Evolutionary conservation across 148 eudicot genomes (phyloP), one percentile per base, ranked within the genome.

Genomic region (Chenopodium quinoa): DNA sequence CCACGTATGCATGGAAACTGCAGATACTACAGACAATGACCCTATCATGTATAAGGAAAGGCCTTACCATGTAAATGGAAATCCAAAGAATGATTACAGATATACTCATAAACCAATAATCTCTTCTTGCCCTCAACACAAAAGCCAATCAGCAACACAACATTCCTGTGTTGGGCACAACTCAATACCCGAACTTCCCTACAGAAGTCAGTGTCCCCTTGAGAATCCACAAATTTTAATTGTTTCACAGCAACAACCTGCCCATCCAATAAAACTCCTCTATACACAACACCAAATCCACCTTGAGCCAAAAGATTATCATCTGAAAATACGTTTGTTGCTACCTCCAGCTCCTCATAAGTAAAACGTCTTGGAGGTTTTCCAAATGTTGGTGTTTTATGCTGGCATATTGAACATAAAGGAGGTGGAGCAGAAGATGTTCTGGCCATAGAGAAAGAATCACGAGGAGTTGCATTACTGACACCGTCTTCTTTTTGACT

Each of bases 111-210:
- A 32, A 94, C 97, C 80, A 94, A 77, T 73, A 90, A 63, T 86
- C 98, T 89, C 54, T 76, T 87, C 71, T 88, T 85, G 22, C 83
- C 92, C 82, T 93, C 91, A 23, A 87, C 79, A 84, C 98, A 93
- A 86, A 91, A 94, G 3, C 98, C 98, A 82, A 91, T 86, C 48
- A 94, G 85, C 89, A 93, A 82, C 79, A 94, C 98, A 34, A 94
- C 97, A 83, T 94, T 94, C 85, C 93, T 88, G 83, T 94, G 98
- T 80, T 94, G 98, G 34, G 98, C 98, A 86, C 95, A 94, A 71
- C 93, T 94, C 80, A 94, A 83, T 17, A 94, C 91, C 62, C 88
- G 82, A 25, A 93, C 95, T 89, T 94, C 97, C 85, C 91, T 88
- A 79, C 91, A 90, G 85, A 94, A 94, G 89, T 94, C 98, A 86